Evolutionary conservation across 78 protist genomes (phyloP), one percentile per base, ranked within the genome.

Genomic region (Parvularia atlantis): DNA sequence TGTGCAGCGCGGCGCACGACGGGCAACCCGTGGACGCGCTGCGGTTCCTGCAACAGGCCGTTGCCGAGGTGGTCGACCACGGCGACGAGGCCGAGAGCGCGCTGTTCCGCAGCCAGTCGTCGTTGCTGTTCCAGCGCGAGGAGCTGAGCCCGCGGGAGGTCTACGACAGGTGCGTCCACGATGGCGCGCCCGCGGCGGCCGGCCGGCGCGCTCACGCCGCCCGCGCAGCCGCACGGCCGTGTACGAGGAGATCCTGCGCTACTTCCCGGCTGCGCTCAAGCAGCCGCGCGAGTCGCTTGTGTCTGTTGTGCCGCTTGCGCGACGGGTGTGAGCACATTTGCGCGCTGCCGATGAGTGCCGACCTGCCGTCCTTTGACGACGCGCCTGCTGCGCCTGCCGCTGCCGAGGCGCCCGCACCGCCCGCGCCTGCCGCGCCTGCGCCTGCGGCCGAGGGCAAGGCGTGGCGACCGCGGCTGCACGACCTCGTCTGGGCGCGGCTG

Each of bases 1-100:
- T 58, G 39, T 58, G 63, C 52, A 36, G 28, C 26, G 40, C 16
- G 52, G 14, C 69, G 54, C 14, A n/a, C n/a, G n/a, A n/a, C n/a
- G n/a, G n/a, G n/a, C n/a, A n/a, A n/a, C n/a, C 46, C 28, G 31
- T 68, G 26, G 73, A 68, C 35, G 73, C 73, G 22, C 73, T 68
- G 33, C 37, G 37, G 60, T 68, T 31, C 59, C 53, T 68, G 59
- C 73, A 68, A 65, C 43, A 10, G 2, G 52, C 72, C 26, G 59
- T 69, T 35, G 59, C 74, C 22, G 74, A 7, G 13, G 59, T 50
- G 0, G 74, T 69, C 40, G 41, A 69, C 36, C 74, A 69, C 59
- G 16, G 28, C 65, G 59, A 50, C 31, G 19, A 10, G 26, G 74
- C 10, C 28, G 53, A 69, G 63, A 56, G 59, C 65, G 63, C 60